Conservation (phyloP, 805 yeast genomes). For the Wickerhamomyces hampshirensis region DNA sequence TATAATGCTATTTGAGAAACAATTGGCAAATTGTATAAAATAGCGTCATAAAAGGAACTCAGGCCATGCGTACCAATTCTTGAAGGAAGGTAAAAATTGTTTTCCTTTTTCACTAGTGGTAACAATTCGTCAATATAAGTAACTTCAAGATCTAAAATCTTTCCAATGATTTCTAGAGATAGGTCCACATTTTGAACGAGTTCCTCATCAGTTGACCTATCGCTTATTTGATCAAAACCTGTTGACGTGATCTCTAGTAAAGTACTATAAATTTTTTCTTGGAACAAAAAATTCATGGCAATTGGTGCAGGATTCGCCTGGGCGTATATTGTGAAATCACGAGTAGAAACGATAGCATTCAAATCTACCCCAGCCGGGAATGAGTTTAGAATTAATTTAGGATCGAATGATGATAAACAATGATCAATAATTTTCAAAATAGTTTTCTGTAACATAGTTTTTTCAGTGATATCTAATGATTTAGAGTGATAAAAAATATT, state of each 20-base stretch:
- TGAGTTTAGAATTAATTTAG: slow-evolving; percentile 45
- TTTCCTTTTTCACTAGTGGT: slow-evolving; percentile 41
- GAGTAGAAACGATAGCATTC: slow-evolving; percentile 41
- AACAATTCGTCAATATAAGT: slow-evolving; percentile 52
- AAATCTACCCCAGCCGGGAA: slow-evolving; percentile 47
- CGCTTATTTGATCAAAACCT: slow-evolving; percentile 55
- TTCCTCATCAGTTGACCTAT: slow-evolving; percentile 29
- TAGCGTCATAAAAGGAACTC: slow-evolving; percentile 63
- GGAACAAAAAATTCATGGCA: slow-evolving; percentile 56
- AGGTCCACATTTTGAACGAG: slow-evolving; percentile 33
- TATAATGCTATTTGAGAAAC: slow-evolving; percentile 73
- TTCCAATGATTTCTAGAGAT: slow-evolving; percentile 40
- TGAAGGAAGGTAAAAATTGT: slow-evolving; percentile 27
- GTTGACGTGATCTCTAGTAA: slow-evolving; percentile 52
- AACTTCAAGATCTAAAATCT: slow-evolving; percentile 49
- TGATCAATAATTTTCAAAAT: slow-evolving; percentile 48
- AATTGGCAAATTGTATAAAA: slow-evolving; percentile 64
- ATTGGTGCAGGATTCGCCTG: slow-evolving; percentile 69
- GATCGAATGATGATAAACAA: slow-evolving; percentile 47
- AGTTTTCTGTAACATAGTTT: slow-evolving; percentile 44
- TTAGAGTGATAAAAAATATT: slow-evolving; percentile 58
- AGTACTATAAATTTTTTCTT: slow-evolving; percentile 48
- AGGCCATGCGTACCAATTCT: slow-evolving; percentile 53
- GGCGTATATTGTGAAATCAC: slow-evolving; percentile 44
- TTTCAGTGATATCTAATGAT: slow-evolving; percentile 31